A percentile compares a stretch with the other conserved stretches of the same genome.
phyloP scores from a whole-genome alignment of 495 filamentous ascomycete species.

The Glutinoglossum americanum region DNA sequence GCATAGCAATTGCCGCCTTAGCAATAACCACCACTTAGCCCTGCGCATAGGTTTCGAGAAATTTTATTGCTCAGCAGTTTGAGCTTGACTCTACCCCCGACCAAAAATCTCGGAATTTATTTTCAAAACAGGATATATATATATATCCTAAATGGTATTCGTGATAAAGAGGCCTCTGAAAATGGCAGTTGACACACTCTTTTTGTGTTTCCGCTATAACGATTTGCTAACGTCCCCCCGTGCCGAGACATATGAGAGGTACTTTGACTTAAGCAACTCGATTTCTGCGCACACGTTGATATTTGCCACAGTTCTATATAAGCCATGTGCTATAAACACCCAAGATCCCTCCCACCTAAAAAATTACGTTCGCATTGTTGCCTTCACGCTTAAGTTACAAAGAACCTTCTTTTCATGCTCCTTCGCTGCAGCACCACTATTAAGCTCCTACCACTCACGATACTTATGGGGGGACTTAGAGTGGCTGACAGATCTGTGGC shows the following conservation, averaged over 20 bases:
- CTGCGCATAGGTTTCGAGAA: too few species aligned
- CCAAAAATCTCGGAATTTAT: too few species aligned
- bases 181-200: not conserved
- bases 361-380: constrained; percentile 9
- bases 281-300: constrained; percentile 6
- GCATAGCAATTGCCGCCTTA: too few species aligned
- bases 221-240: not conserved
- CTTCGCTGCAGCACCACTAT: constrained; percentile 5
- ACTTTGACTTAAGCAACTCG: constrained; percentile 4
- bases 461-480: not conserved
- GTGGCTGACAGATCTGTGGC: not conserved
- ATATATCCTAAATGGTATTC: not conserved
- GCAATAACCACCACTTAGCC: too few species aligned
- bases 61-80: too few species aligned
- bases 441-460: not conserved
- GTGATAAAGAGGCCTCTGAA: not conserved
- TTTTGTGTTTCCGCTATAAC: not conserved
- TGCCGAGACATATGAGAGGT: not conserved
- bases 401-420: constrained; percentile 7
- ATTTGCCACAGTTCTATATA: constrained; percentile 8
- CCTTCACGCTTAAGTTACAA: constrained; percentile 9
- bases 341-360: constrained; percentile 5
- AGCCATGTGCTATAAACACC: constrained; percentile 7
- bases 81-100: too few species aligned
- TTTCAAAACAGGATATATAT: not conserved